Conservation (phyloP, 164 flowering plant genomes). For the Akebia trifoliata region DNA sequence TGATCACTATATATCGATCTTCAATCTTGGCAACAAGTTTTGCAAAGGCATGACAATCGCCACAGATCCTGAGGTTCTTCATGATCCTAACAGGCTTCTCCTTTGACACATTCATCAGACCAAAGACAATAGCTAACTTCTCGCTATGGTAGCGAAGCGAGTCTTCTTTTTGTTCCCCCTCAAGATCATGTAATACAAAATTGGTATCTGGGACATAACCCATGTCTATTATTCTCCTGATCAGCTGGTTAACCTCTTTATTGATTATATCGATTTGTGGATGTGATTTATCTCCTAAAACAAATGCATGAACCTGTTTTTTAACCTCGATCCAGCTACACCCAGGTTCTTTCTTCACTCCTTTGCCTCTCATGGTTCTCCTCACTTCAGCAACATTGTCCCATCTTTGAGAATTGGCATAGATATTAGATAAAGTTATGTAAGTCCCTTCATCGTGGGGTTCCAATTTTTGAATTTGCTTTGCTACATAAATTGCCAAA, state of each 20-base stretch:
- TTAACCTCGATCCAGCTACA: constrained; percentile 84
- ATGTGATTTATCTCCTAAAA: constrained; percentile 60
- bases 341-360: constrained; percentile 78
- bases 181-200: constrained; percentile 74
- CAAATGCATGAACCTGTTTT: constrained; percentile 56
- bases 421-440: constrained; percentile 60
- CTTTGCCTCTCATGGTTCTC: constrained; percentile 41
- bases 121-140: constrained; percentile 73
- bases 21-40: constrained; percentile 57
- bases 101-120: constrained; percentile 45
- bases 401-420: constrained; percentile 69
- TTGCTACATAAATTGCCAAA: constrained; percentile 61
- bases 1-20: constrained; percentile 43
- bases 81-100: constrained; percentile 55
- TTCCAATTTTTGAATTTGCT: constrained; percentile 50
- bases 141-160: constrained; percentile 69
- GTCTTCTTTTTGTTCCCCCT: constrained; percentile 73
- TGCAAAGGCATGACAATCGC: constrained; percentile 75
- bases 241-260: constrained; percentile 36
- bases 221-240: constrained; percentile 35
- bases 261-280: constrained; percentile 43
- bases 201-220: constrained; percentile 78
- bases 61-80: constrained; percentile 83
- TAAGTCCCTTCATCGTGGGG: constrained; percentile 74
- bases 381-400: constrained; percentile 54